These are phyloP conservation scores for Ulmus americana DNA, from an alignment of 331 rosid genomes.

Conservation along the genomic window DNA sequence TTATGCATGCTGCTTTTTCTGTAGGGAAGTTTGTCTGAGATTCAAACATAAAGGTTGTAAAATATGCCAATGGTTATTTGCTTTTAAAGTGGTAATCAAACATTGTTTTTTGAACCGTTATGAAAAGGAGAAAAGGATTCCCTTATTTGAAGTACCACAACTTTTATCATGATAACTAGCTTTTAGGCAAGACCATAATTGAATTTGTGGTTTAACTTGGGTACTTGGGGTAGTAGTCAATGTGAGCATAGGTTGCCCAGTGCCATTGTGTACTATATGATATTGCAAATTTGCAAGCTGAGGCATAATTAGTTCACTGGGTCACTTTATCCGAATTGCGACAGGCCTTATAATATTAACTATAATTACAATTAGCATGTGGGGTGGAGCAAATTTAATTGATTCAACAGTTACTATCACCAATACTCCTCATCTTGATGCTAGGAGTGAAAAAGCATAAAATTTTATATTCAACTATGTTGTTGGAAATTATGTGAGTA, in stretches of 20 bases:
- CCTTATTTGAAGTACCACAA: not conserved
- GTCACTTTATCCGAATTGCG: slow-evolving; percentile 1
- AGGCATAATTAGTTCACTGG: too few relatives aligned
- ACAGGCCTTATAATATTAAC: not conserved
- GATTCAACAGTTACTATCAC: too few relatives aligned
- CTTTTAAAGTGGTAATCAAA: not conserved
- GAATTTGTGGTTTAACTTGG: not conserved
- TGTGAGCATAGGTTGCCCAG: not conserved
- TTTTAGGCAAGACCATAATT: not conserved
- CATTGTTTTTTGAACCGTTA: not conserved
- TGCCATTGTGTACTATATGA: not conserved
- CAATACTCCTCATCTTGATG: too few relatives aligned
- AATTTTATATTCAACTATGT: not conserved
- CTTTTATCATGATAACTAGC: not conserved
- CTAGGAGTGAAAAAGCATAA: not conserved
- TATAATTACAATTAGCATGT: too few relatives aligned
- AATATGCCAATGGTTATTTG: not conserved
- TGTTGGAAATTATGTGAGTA: not conserved
- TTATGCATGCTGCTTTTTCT: not conserved
- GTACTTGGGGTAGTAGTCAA: not conserved
- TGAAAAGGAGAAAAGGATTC: not conserved
- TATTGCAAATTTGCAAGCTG: too few relatives aligned
- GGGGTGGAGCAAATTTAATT: too few relatives aligned
- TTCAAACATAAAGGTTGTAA: not conserved
- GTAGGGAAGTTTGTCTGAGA: not conserved